A percentile compares a stretch with the other conserved stretches of the same genome.
Conservation (phyloP, 2,329 filamentous ascomycete species). For the Alternaria sp. region DNA sequence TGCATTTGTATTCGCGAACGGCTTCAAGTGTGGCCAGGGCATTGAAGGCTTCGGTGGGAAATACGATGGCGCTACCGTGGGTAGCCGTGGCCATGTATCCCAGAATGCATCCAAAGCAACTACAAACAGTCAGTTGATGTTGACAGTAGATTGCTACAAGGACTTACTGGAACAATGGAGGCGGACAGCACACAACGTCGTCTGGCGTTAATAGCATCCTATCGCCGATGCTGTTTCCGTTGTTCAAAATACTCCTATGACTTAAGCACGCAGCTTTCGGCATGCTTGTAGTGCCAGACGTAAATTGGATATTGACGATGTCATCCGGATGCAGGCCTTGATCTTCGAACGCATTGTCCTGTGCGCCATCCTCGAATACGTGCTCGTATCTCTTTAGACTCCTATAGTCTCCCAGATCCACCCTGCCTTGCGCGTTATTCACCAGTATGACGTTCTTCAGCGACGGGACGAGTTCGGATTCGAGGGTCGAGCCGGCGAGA, state of each 20-base stretch:
- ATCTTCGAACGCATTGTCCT: slow-evolving; percentile 52
- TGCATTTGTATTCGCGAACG: slow-evolving; percentile 68
- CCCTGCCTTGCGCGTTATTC: slow-evolving; percentile 71
- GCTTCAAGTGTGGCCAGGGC: slow-evolving; percentile 71
- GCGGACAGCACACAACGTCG: slow-evolving; percentile 73
- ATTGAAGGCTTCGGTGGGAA: slow-evolving; percentile 87
- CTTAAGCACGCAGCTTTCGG: slow-evolving; percentile 92
- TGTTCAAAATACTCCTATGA: slow-evolving; percentile 89
- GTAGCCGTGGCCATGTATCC: slow-evolving; percentile 97
- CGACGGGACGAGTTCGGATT: slow-evolving; percentile 69
- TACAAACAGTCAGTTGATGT: slow-evolving; percentile 16
- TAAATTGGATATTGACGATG: slow-evolving; percentile 95
- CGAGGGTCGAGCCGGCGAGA: slow-evolving; percentile 51
- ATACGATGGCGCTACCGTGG: slow-evolving; percentile 79
- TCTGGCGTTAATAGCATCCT: slow-evolving; percentile 78
- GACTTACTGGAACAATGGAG: slow-evolving; percentile 59
- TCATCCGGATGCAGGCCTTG: slow-evolving; percentile 66
- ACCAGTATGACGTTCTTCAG: slow-evolving; percentile 76
- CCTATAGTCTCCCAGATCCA: slow-evolving; percentile 50
- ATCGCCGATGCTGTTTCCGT: slow-evolving; percentile 81
- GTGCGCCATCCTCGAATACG: slow-evolving; percentile 54
- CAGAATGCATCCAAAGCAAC: slow-evolving; percentile 87
- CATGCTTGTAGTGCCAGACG: slow-evolving; percentile 87
- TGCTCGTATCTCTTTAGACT: slow-evolving; percentile 52
- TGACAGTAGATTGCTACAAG: background rate